These are phyloP conservation scores for Tolypocladium ophioglossoides DNA, from an alignment of 2,329 filamentous ascomycete species.

Conservation along the genomic window DNA sequence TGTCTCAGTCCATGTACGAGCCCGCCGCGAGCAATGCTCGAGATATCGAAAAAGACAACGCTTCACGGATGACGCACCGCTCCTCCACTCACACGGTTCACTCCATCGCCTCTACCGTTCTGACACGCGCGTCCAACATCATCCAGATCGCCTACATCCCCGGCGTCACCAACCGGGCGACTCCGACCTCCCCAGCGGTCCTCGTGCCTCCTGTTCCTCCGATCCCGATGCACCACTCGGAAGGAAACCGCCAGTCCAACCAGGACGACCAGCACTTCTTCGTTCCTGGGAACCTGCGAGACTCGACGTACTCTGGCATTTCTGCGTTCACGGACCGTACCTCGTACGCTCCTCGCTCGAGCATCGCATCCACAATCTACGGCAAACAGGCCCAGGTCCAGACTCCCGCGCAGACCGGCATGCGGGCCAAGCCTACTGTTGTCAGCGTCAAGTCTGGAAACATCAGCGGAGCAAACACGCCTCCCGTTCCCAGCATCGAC, in stretches of 20 bases:
- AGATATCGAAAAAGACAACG: slow-evolving; percentile 35
- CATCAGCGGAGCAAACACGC: slow-evolving; percentile 43
- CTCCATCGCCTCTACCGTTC: slow-evolving; percentile 89
- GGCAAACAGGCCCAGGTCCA: slow-evolving; percentile 79
- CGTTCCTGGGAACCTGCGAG: slow-evolving; percentile 78
- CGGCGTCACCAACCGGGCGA: slow-evolving; percentile 86
- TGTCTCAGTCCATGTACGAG: slow-evolving; percentile 42
- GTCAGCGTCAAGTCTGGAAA: slow-evolving; percentile 77
- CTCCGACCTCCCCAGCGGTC: slow-evolving; percentile 68
- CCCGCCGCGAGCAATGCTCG: slow-evolving; percentile 38
- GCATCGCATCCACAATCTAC: slow-evolving; percentile 89
- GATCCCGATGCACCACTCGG: slow-evolving; percentile 60
- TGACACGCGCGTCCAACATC: slow-evolving; percentile 94
- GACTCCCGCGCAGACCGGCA: slow-evolving; percentile 75
- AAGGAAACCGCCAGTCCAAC: slow-evolving; percentile 31
- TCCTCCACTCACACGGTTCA: slow-evolving; percentile 76
- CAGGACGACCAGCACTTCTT: slow-evolving; percentile 84
- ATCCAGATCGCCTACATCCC: slow-evolving; percentile 99
- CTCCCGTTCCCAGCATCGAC: slow-evolving; percentile 65
- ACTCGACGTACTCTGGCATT: slow-evolving; percentile 79
- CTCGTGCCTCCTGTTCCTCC: slow-evolving; percentile 89
- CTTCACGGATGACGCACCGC: slow-evolving; percentile 37
- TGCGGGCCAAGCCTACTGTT: slow-evolving; percentile 80
- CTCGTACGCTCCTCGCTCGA: slow-evolving; percentile 54
- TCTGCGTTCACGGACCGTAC: slow-evolving; percentile 53